phyloP scores from a whole-genome alignment of 495 filamentous ascomycete species.

The Neurospora sp. region DNA sequence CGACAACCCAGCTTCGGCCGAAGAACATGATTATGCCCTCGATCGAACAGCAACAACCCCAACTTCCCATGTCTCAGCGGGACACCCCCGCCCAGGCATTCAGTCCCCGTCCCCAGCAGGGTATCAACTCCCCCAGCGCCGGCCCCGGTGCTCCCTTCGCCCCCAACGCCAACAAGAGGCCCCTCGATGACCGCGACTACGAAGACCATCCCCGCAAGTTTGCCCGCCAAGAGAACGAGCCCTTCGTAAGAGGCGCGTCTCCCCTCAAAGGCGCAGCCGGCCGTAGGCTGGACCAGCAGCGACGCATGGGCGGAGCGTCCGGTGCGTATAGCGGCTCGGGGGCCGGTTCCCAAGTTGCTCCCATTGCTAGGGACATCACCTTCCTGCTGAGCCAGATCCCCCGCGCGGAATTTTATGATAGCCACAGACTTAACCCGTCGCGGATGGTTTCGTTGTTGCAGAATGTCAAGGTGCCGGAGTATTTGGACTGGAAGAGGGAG shows the following conservation, averaged over 20 bases:
- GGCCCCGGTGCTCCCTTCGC: background rate
- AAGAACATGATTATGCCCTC: slow-evolving; percentile 41
- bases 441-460: slow-evolving; percentile 66
- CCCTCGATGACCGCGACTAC: slow-evolving; percentile 57
- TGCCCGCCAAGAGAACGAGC: slow-evolving; percentile 20
- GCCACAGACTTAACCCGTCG: slow-evolving; percentile 54
- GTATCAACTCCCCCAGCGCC: slow-evolving; percentile 51
- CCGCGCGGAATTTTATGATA: slow-evolving; percentile 57
- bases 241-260: slow-evolving; percentile 58
- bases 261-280: slow-evolving; percentile 80
- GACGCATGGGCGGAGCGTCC: slow-evolving; percentile 44
- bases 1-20: slow-evolving; percentile 60
- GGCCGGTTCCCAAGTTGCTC: slow-evolving; percentile 21
- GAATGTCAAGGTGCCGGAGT: slow-evolving; percentile 52
- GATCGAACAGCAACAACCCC: slow-evolving; percentile 38
- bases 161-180: slow-evolving; percentile 41
- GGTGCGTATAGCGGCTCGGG: slow-evolving; percentile 27
- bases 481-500: slow-evolving; percentile 32
- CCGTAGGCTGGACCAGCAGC: slow-evolving; percentile 71
- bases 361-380: slow-evolving; percentile 68
- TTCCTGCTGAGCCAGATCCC: slow-evolving; percentile 80
- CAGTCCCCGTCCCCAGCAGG: slow-evolving; percentile 40
- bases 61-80: slow-evolving; percentile 37
- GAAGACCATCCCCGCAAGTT: slow-evolving; percentile 77
- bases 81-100: slow-evolving; percentile 20